phyloP scores from a whole-genome alignment of 75 land plant species.

The Pinus albicaulis region DNA sequence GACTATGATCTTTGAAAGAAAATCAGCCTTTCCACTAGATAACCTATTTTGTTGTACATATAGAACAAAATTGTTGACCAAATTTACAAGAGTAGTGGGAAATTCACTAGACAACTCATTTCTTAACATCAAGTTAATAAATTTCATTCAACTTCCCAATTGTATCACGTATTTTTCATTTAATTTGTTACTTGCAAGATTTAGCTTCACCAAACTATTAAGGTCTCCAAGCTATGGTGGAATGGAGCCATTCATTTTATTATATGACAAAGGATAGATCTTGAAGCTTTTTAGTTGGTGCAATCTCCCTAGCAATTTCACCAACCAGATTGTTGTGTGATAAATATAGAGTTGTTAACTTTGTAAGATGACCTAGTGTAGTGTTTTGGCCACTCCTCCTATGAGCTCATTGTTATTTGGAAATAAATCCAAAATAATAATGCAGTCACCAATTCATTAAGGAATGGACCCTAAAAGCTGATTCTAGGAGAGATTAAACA shows the following conservation, averaged over 20 bases:
- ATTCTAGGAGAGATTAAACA: slow-evolving; percentile 24
- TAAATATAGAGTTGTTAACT: slow-evolving; percentile 37
- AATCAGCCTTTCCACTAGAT: slow-evolving; percentile 15
- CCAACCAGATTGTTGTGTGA: slow-evolving; percentile 21
- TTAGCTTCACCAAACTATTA: slow-evolving; percentile 23
- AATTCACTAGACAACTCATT: slow-evolving; percentile 20
- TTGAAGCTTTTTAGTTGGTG: slow-evolving; percentile 14
- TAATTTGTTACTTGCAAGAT: slow-evolving; percentile 19
- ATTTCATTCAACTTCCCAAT: slow-evolving; percentile 20
- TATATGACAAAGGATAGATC: slow-evolving; percentile 8
- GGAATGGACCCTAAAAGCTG: slow-evolving; percentile 20
- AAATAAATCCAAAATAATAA: slow-evolving; percentile 9
- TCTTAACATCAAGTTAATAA: slow-evolving; percentile 19
- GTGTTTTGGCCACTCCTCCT: too few relatives aligned
- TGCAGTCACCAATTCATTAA: slow-evolving; percentile 12
- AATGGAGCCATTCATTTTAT: slow-evolving; percentile 10
- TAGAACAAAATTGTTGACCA: slow-evolving; percentile 16
- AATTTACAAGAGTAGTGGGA: too few relatives aligned
- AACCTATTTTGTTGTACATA: slow-evolving; percentile 13
- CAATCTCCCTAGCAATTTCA: slow-evolving; percentile 14
- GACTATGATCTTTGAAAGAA: slow-evolving; percentile 14
- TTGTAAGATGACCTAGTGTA: slow-evolving; percentile 36
- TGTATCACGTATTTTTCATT: slow-evolving; percentile 20
- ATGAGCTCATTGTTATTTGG: slow-evolving; percentile 51
- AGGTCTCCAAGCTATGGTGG: slow-evolving; percentile 28